Conservation (phyloP, 768 basidiomycete species). For the Auriscalpium microsporum region DNA sequence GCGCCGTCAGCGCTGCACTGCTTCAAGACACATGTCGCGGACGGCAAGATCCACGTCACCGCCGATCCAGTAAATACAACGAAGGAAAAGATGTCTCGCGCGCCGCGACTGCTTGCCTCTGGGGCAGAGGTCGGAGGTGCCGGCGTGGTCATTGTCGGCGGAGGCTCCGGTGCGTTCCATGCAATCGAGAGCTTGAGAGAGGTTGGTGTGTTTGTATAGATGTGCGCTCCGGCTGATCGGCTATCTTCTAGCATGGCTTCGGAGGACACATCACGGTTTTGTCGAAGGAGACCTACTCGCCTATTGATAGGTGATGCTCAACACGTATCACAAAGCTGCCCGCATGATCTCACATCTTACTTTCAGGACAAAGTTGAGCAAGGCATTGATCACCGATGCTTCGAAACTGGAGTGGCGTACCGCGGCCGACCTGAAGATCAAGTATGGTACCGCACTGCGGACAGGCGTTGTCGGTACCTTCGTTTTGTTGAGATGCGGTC, state of each 20-base stretch:
- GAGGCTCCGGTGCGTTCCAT: slow-evolving; percentile 73
- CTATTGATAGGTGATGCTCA: slow-evolving; percentile 64
- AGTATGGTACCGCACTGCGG: slow-evolving; percentile 60
- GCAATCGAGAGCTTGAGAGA: slow-evolving; percentile 76
- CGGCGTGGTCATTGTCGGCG: slow-evolving; percentile 79
- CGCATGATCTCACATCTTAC: not conserved
- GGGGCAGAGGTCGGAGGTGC: slow-evolving; percentile 40
- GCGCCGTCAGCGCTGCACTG: slow-evolving; percentile 74
- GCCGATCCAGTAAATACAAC: slow-evolving; percentile 54
- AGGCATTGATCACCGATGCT: slow-evolving; percentile 70
- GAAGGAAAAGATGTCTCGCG: slow-evolving; percentile 59
- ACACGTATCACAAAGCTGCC: too few relatives aligned
- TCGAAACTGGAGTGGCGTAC: slow-evolving; percentile 70
- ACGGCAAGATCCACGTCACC: slow-evolving; percentile 73
- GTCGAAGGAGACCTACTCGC: slow-evolving; percentile 70
- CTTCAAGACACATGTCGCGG: slow-evolving; percentile 57
- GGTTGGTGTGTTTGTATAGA: slow-evolving; percentile 31
- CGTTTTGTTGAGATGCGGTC: slow-evolving; percentile 1
- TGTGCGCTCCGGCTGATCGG: not conserved
- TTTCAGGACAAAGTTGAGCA: slow-evolving; percentile 78
- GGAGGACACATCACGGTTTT: slow-evolving; percentile 69
- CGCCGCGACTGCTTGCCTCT: slow-evolving; percentile 44
- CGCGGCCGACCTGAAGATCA: slow-evolving; percentile 67
- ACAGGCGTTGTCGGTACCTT: slow-evolving; percentile 32
- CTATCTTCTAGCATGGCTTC: slow-evolving; percentile 55